Evolutionary conservation across 2,329 filamentous ascomycete species (phyloP), one percentile per base, ranked within the genome.

Genomic region (Xylariales sp.): DNA sequence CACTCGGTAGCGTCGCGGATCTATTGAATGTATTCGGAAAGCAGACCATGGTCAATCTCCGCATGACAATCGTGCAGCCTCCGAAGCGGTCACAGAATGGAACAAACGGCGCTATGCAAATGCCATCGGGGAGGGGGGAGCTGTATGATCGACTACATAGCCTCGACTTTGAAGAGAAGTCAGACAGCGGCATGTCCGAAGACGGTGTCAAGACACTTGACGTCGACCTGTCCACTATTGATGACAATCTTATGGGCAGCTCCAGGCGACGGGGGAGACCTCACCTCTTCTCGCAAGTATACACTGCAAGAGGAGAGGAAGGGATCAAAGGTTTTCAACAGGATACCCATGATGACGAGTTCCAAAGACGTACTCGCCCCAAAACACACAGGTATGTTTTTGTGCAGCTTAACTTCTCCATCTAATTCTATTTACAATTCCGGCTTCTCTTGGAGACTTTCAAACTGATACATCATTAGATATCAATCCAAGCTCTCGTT

Each of bases 41-140:
- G 43, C 88, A 90, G 53, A 84, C 78, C 18, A 80, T 97, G 23
- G 87, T 84, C 6, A 81, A 83, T 43, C 67, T 95, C 33, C 75
- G 80, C 41, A 78, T 94, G 66, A 81, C 75, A 35, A 65, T 87
- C 23, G 62, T 69, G 3, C 55, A 40, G 46, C 53, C 53, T 10
- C 60, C 48, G 16, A 40, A 57, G 42, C 54, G 63, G 27, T 40
- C 47, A 11, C 45, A 46, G 36, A 46, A 55, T 45, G 51, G 50
- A 15, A 27, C 44, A 32, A 44, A 50, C 34, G 35, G 42, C 27
- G 42, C 37, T 14, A 30, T 45, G 11, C 42, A 47, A 11, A 42
- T 40, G 18, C 34, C 43, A n/a, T 51, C 54, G 8, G 52, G 57
- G 7, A 52, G 55, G 6, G 53, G 53, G 4, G 47, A 53, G 18